These are phyloP conservation scores for Canariomyces notabilis DNA, from an alignment of 2,329 filamentous ascomycete genomes.

Conservation along the genomic window DNA sequence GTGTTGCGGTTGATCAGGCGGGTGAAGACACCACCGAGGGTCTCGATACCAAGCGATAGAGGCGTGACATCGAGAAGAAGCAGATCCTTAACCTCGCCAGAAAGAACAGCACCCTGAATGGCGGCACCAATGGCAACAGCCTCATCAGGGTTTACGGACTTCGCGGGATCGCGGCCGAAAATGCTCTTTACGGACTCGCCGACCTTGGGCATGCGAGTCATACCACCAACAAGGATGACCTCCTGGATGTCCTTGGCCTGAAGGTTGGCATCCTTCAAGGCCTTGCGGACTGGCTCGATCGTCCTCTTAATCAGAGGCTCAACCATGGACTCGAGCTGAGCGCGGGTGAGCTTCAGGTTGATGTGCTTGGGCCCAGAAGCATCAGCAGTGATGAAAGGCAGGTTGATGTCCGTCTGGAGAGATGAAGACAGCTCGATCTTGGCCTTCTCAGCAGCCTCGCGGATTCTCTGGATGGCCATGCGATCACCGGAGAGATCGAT, in stretches of 20 bases:
- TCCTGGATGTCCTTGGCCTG: slow-evolving; percentile 93
- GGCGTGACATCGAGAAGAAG: slow-evolving; percentile 93
- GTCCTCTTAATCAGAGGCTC: slow-evolving; percentile 83
- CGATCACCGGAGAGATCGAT: slow-evolving; percentile 88
- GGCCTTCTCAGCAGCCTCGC: slow-evolving; percentile 97
- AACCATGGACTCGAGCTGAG: slow-evolving; percentile 90
- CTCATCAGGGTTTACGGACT: slow-evolving; percentile 98
- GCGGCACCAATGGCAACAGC: slow-evolving; percentile 96
- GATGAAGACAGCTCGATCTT: slow-evolving; percentile 98
- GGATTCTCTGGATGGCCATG: slow-evolving; percentile 98
- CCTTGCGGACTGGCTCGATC: slow-evolving; percentile 91
- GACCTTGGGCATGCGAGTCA: slow-evolving; percentile 99
- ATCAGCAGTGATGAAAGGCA: slow-evolving; percentile 97
- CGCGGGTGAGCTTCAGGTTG: slow-evolving; percentile 86
- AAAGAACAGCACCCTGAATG: slow-evolving; percentile 93
- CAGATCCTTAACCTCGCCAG: slow-evolving; percentile 94
- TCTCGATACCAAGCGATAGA: slow-evolving; percentile 96
- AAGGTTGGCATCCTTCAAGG: slow-evolving; percentile 89
- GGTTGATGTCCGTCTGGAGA: slow-evolving; percentile 93
- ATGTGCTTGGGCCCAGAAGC: slow-evolving; percentile 96
- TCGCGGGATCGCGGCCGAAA: slow-evolving; percentile 93
- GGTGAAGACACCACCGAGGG: slow-evolving; percentile 94
- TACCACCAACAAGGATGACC: slow-evolving; percentile 95
- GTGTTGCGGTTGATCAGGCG: slow-evolving; percentile 98
- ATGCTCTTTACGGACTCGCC: slow-evolving; percentile 92